Evolutionary conservation across 371 early-diverging fungal genomes (phyloP).

Genomic region (Rhizomucor pusillus): DNA sequence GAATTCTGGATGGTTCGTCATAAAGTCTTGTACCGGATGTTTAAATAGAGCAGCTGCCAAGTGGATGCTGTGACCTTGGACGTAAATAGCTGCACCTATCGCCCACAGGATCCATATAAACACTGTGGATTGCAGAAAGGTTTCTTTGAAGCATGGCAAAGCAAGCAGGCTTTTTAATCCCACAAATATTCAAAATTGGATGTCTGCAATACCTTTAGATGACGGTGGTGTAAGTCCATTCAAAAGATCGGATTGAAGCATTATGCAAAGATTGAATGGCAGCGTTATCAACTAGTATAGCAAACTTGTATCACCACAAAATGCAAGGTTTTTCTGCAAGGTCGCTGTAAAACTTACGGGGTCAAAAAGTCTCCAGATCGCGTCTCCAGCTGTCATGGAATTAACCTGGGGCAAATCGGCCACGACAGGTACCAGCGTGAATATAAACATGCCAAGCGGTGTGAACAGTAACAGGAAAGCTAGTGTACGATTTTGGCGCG

Average conservation of each 20-base stretch:
- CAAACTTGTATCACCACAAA: not conserved
- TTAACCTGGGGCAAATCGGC: conserved; percentile 25
- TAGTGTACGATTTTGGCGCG: conserved; percentile 20
- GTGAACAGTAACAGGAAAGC: conserved; percentile 34
- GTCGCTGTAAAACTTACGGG: conserved; percentile 15
- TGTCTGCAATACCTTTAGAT: conserved; percentile 21
- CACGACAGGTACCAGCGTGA: conserved; percentile 42
- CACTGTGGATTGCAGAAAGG: conserved; percentile 30
- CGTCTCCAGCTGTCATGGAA: conserved; percentile 40
- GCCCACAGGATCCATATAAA: conserved; percentile 34
- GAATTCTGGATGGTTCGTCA: conserved; percentile 32
- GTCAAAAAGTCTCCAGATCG: conserved; percentile 44
- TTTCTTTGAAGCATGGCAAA: not conserved
- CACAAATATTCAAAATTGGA: not conserved
- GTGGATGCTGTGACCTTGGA: conserved; percentile 49
- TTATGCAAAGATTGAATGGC: conserved; percentile 39
- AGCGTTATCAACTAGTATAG: conserved; percentile 23
- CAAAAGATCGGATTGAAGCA: conserved; percentile 33
- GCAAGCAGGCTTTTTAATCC: not conserved
- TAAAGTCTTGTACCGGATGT: conserved; percentile 50
- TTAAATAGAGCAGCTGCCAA: conserved; percentile 47
- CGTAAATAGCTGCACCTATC: conserved; percentile 40
- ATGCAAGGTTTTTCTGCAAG: not conserved
- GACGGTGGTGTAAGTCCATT: conserved; percentile 1
- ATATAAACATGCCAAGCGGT: conserved; percentile 29